Percentiles rank a stretch among this genome's conserved stretches.
phyloP scores from a whole-genome alignment of 2,329 filamentous ascomycete species.

The Fusarium hainanense region DNA sequence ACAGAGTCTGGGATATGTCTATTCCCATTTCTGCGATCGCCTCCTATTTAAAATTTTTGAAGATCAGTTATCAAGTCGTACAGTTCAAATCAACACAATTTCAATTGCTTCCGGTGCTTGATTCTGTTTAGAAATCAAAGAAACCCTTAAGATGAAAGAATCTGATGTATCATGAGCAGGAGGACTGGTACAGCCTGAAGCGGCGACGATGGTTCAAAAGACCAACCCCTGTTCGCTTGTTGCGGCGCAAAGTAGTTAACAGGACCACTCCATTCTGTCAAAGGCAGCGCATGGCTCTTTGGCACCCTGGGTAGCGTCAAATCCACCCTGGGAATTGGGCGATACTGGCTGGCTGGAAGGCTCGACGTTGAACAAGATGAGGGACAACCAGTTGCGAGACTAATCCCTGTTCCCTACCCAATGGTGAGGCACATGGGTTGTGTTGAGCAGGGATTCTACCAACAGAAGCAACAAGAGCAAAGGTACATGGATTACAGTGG shows the following conservation, averaged over 20 bases:
- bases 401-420: neutral
- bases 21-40: neutral
- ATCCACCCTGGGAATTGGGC: neutral
- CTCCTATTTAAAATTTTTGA: too few species aligned
- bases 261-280: accelerated
- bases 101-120: neutral
- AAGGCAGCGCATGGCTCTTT: neutral
- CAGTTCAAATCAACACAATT: too few species aligned
- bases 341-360: neutral
- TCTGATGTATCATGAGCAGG: neutral
- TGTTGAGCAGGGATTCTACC: neutral
- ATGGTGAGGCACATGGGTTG: neutral
- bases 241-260: neutral
- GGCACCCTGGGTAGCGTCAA: neutral
- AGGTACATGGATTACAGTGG: neutral
- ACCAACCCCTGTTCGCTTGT: neutral
- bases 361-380: neutral
- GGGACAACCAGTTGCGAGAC: neutral
- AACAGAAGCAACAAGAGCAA: neutral
- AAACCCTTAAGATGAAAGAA: neutral
- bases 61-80: too few species aligned
- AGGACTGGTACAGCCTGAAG: neutral
- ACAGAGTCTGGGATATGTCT: neutral
- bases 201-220: neutral
- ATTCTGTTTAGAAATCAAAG: neutral